These are phyloP conservation scores for Trifolium fragiferum DNA, from an alignment of 306 rosid species.

Conservation along the genomic window DNA sequence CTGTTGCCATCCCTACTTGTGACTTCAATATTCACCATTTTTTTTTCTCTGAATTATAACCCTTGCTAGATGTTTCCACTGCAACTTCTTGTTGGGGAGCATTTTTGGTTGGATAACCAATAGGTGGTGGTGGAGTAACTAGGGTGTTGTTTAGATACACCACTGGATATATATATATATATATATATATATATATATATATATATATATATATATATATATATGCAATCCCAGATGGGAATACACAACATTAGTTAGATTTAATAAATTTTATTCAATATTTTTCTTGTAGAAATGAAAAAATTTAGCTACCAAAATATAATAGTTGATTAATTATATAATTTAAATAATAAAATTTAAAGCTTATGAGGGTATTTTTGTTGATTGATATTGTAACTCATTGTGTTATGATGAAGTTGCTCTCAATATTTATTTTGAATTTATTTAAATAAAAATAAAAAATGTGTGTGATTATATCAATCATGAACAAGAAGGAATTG, in stretches of 20 bases:
- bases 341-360: neutral
- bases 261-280: neutral
- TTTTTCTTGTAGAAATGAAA: no score
- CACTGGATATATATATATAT: constrained; percentile 50
- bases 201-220: no score
- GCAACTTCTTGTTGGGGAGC: constrained; percentile 40
- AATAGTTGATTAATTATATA: no score
- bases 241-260: neutral
- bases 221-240: constrained; percentile 35
- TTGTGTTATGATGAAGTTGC: constrained; percentile 26
- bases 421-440: neutral
- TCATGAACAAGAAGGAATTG: neutral
- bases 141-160: neutral
- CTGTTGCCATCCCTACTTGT: no score
- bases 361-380: constrained; percentile 46
- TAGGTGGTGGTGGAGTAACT: constrained; percentile 49
- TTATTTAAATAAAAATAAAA: neutral
- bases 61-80: constrained; percentile 43
- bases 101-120: constrained; percentile 52
- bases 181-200: no score
- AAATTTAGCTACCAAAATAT: neutral
- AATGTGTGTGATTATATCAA: neutral
- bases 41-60: no score
- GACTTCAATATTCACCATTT: no score
- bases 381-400: constrained; percentile 40